phyloP scores from a whole-genome alignment of 768 basidiomycete species.

The Boletus reticuloceps region DNA sequence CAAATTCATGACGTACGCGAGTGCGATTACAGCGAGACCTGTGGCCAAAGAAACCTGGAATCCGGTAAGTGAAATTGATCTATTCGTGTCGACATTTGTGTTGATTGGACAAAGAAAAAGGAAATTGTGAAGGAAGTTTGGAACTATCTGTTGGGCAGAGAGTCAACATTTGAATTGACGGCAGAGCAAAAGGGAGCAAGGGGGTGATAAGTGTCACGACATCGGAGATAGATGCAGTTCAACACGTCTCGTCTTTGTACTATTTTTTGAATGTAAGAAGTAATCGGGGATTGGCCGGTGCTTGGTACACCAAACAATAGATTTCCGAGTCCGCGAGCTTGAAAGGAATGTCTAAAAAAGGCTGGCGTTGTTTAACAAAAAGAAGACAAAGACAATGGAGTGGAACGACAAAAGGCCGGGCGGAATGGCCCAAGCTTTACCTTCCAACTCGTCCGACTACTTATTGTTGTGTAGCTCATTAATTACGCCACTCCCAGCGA shows the following conservation, averaged over 20 bases:
- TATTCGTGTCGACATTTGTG: not conserved
- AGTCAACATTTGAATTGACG: not conserved
- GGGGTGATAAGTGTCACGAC: too few species aligned
- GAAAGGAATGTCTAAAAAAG: constrained; percentile 13
- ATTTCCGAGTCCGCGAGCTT: constrained; percentile 16
- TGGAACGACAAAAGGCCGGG: constrained; percentile 22
- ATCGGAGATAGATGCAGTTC: too few species aligned
- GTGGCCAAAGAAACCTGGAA: constrained; percentile 53
- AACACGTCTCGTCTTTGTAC: too few species aligned
- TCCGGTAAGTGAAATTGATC: constrained; percentile 36
- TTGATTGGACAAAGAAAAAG: not conserved
- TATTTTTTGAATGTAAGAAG: too few species aligned
- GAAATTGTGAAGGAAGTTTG: not conserved
- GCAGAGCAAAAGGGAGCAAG: too few species aligned
- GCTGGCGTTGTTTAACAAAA: constrained; percentile 24
- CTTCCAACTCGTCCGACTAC: constrained; percentile 6
- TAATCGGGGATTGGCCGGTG: too few species aligned
- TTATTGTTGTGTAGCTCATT: constrained; percentile 5
- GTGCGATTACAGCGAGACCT: constrained; percentile 45
- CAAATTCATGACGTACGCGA: constrained; percentile 46
- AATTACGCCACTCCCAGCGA: constrained; percentile 1
- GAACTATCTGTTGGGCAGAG: not conserved
- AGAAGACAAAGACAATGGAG: constrained; percentile 26
- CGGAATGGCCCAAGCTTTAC: constrained; percentile 6
- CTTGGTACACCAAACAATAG: constrained; percentile 11